These are phyloP conservation scores for Mycena vitilis DNA, from an alignment of 768 basidiomycete genomes.

Conservation along the genomic window DNA sequence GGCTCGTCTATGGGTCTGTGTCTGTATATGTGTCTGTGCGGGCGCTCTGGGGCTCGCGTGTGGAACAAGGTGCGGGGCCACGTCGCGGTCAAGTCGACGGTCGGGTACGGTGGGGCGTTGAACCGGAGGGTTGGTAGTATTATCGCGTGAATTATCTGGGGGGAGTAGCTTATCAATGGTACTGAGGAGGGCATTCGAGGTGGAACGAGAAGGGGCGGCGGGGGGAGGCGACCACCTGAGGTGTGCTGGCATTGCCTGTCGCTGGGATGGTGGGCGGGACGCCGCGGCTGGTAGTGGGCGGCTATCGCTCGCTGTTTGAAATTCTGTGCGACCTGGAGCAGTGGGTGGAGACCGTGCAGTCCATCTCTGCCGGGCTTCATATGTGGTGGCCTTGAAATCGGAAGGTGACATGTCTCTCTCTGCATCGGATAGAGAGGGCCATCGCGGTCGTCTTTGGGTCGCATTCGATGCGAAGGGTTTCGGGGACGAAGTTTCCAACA, in stretches of 20 bases:
- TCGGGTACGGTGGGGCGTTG: conserved; percentile 20
- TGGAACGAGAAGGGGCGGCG: not conserved
- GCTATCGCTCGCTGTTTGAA: not conserved
- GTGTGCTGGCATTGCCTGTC: conserved; percentile 12
- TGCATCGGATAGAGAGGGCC: conserved; percentile 18
- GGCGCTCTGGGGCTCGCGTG: not conserved
- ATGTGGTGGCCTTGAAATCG: not conserved
- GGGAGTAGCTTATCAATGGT: conserved; percentile 16
- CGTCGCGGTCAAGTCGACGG: conserved; percentile 32
- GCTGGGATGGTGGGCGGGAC: not conserved
- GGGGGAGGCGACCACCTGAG: conserved; percentile 14
- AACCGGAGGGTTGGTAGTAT: not conserved
- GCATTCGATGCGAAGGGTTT: not conserved
- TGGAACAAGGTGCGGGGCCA: conserved; percentile 37
- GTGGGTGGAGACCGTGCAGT: not conserved
- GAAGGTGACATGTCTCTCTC: not conserved
- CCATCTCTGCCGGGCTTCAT: conserved; percentile 14
- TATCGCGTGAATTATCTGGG: not conserved
- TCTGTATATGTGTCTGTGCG: not conserved
- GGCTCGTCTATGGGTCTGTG: too few relatives aligned
- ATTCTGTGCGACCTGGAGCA: not conserved
- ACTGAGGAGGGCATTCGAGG: conserved; percentile 2
- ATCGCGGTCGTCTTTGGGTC: conserved; percentile 9
- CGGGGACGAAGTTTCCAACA: not conserved
- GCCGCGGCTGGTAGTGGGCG: not conserved